Evolutionary conservation across 176 grass and related monocot species (phyloP).

Genomic region (Microstegium vimineum): DNA sequence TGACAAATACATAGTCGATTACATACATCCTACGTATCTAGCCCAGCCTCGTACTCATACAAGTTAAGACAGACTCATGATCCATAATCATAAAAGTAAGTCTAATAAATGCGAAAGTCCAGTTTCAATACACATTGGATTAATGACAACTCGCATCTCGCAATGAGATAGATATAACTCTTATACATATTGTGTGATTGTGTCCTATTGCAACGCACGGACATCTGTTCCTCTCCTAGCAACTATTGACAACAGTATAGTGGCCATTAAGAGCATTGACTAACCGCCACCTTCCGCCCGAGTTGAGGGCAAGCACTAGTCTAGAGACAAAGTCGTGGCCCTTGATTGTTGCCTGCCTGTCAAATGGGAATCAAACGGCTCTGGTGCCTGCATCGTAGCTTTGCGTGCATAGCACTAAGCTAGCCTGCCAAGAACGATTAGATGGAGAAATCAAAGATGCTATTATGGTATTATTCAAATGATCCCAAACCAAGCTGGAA

Average conservation of each 20-base stretch:
- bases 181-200: too few relatives aligned
- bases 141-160: too few relatives aligned
- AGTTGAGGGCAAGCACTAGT: constrained; percentile 36
- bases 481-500: constrained; percentile 9
- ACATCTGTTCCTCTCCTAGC: background rate
- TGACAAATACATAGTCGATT: too few relatives aligned
- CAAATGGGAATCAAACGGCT: background rate
- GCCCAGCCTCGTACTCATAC: too few relatives aligned
- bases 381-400: background rate
- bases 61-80: too few relatives aligned
- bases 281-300: background rate
- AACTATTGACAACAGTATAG: background rate
- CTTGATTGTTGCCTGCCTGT: background rate
- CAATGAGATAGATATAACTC: too few relatives aligned
- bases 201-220: too few relatives aligned
- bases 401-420: constrained; percentile 36
- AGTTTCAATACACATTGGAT: too few relatives aligned
- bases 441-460: background rate
- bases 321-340: background rate
- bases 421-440: background rate
- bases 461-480: constrained; percentile 13
- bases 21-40: too few relatives aligned
- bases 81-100: too few relatives aligned
- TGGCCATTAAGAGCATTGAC: constrained; percentile 14
- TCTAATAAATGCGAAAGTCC: too few relatives aligned